These are phyloP conservation scores for Leccinum broughii DNA, from an alignment of 768 basidiomycete genomes.

Conservation along the genomic window DNA sequence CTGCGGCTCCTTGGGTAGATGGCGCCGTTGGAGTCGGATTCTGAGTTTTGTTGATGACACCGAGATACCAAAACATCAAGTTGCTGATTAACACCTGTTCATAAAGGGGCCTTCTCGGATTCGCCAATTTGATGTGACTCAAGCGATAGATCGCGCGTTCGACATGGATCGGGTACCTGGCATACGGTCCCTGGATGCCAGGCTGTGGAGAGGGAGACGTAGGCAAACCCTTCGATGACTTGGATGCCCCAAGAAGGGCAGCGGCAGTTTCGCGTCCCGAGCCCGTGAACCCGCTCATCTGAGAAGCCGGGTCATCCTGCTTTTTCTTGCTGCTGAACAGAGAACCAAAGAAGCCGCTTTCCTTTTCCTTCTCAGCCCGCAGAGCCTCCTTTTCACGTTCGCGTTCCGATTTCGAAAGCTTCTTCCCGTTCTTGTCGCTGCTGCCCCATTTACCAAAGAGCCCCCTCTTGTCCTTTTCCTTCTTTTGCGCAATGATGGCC, in stretches of 20 bases:
- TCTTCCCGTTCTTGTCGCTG: constrained; percentile 61
- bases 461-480: constrained; percentile 75
- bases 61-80: constrained; percentile 99
- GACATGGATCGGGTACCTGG: constrained; percentile 97
- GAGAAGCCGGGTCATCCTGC: constrained; percentile 63
- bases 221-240: constrained; percentile 67
- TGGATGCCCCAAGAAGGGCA: constrained; percentile 81
- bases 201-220: constrained; percentile 60
- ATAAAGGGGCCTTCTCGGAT: constrained; percentile 92
- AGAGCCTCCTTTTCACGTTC: constrained; percentile 50
- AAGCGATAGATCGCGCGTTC: constrained; percentile 97
- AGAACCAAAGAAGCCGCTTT: constrained; percentile 88
- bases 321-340: constrained; percentile 89
- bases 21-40: constrained; percentile 40
- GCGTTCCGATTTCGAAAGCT: constrained; percentile 43
- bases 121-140: constrained; percentile 98
- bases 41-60: constrained; percentile 93
- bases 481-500: constrained; percentile 41
- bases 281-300: constrained; percentile 36
- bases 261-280: constrained; percentile 84
- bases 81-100: constrained; percentile 95
- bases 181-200: constrained; percentile 44
- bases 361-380: constrained; percentile 53
- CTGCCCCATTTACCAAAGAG: constrained; percentile 64
- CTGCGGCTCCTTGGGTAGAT: constrained; percentile 32